These are phyloP conservation scores for Entomophthora muscae DNA, from an alignment of 371 early-diverging fungal species.

Conservation along the genomic window DNA sequence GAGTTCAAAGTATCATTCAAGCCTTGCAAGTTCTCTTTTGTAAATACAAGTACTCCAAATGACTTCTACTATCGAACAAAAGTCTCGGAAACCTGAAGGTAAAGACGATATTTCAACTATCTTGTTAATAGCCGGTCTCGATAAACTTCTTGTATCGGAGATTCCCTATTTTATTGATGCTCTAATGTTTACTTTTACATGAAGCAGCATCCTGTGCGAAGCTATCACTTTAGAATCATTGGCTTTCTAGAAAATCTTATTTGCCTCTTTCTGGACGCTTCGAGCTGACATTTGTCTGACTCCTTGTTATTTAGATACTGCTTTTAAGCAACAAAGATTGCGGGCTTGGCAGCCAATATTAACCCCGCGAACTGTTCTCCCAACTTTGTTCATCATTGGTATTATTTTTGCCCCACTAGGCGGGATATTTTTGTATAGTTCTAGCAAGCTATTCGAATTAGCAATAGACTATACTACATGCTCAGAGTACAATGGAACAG, in stretches of 20 bases:
- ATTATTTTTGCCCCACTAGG: slow-evolving; percentile 88
- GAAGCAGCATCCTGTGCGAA: background rate
- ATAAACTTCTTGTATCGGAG: background rate
- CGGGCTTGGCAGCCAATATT: slow-evolving; percentile 96
- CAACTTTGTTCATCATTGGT: slow-evolving; percentile 80
- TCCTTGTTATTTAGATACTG: slow-evolving; percentile 41
- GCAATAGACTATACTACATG: slow-evolving; percentile 84
- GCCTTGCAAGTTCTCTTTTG: no score
- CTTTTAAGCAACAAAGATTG: slow-evolving; percentile 92
- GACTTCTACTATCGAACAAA: background rate
- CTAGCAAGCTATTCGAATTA: slow-evolving; percentile 49
- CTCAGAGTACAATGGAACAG: background rate
- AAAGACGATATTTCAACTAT: background rate
- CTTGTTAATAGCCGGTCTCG: background rate
- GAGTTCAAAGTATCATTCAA: no score
- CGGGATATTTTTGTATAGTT: slow-evolving; percentile 53
- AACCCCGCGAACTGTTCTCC: slow-evolving; percentile 83
- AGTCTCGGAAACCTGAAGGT: background rate
- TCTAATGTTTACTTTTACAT: background rate
- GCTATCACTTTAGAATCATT: background rate
- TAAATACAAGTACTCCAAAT: background rate
- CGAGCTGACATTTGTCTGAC: background rate
- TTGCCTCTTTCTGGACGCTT: background rate
- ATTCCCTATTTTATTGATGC: background rate
- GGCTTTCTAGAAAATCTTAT: background rate